A percentile compares a stretch with the other conserved stretches of the same genome.
phyloP scores from a whole-genome alignment of 441 rosid species.

The Populus tomentosa region DNA sequence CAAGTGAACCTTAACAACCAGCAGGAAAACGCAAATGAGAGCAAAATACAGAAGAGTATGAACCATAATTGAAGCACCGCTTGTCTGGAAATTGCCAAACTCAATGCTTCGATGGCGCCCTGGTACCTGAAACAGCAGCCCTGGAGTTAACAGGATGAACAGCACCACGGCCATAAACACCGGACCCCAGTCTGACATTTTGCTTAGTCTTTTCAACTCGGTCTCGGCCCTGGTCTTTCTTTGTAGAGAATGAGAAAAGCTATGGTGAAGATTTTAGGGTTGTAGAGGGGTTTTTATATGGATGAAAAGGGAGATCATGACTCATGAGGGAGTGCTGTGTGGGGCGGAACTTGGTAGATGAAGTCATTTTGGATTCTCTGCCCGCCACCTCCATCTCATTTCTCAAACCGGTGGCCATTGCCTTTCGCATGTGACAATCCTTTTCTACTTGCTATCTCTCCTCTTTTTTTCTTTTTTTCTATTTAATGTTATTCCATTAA shows the following conservation, averaged over 20 bases:
- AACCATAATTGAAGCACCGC: constrained; percentile 72
- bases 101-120: constrained; percentile 52
- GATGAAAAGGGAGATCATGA: not conserved
- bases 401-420: not conserved
- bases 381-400: not conserved
- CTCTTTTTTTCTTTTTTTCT: too few relatives aligned
- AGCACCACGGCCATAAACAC: constrained; percentile 63
- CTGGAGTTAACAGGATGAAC: constrained; percentile 68
- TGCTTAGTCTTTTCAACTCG: not conserved
- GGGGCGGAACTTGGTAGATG: constrained; percentile 16
- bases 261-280: not conserved
- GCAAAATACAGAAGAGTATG: constrained; percentile 76
- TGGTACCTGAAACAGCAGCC: constrained; percentile 80
- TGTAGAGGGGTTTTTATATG: not conserved
- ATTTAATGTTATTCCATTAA: too few relatives aligned
- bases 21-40: constrained; percentile 70
- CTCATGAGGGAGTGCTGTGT: not conserved
- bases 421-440: not conserved
- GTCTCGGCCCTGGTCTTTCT: not conserved
- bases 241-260: not conserved
- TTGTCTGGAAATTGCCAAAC: constrained; percentile 87
- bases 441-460: too few relatives aligned
- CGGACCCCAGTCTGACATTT: constrained; percentile 75
- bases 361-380: constrained; percentile 16
- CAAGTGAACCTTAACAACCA: constrained; percentile 63